Conservation (phyloP, 1,284 basidiomycete genomes). For the Melampsora americana region DNA sequence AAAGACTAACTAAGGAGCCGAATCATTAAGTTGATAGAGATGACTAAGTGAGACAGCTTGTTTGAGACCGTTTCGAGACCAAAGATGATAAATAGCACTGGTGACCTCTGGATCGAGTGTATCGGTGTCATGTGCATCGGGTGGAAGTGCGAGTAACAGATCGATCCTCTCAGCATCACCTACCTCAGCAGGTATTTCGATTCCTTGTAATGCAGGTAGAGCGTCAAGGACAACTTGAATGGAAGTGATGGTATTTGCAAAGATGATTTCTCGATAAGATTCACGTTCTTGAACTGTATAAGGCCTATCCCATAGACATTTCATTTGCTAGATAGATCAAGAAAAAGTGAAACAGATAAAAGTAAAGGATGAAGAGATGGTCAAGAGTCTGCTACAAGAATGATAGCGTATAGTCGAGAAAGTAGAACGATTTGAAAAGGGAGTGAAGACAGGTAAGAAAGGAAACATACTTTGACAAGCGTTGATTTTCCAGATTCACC, state of each 20-base stretch:
- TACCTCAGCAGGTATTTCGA: slow-evolving; percentile 6
- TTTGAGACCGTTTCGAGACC: slow-evolving; percentile 10
- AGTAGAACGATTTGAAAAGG: no score
- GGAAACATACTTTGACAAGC: slow-evolving; percentile 70
- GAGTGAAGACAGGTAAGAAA: no score
- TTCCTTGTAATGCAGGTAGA: slow-evolving; percentile 13
- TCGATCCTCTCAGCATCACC: slow-evolving; percentile 28
- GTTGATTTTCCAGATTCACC: slow-evolving; percentile 93
- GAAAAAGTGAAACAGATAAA: neutral
- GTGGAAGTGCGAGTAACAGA: slow-evolving; percentile 3
- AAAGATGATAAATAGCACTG: slow-evolving; percentile 24
- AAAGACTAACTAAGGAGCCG: slow-evolving; percentile 17
- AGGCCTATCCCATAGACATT: slow-evolving; percentile 35
- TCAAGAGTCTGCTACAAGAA: neutral
- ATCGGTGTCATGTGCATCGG: slow-evolving; percentile 15
- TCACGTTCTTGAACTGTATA: slow-evolving; percentile 22
- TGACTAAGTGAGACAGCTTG: slow-evolving; percentile 14
- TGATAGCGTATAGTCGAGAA: neutral
- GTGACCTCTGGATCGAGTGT: slow-evolving; percentile 14
- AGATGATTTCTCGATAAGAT: slow-evolving; percentile 28
- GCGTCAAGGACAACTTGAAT: slow-evolving; percentile 38
- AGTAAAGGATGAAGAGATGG: no score
- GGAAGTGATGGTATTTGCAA: slow-evolving; percentile 30
- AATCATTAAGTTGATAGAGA: slow-evolving; percentile 30
- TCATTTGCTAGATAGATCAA: slow-evolving; percentile 31